A percentile compares a stretch with the other conserved stretches of the same genome.
Conservation (phyloP, 768 basidiomycete species). For the Neoboletus brunneissimus region DNA sequence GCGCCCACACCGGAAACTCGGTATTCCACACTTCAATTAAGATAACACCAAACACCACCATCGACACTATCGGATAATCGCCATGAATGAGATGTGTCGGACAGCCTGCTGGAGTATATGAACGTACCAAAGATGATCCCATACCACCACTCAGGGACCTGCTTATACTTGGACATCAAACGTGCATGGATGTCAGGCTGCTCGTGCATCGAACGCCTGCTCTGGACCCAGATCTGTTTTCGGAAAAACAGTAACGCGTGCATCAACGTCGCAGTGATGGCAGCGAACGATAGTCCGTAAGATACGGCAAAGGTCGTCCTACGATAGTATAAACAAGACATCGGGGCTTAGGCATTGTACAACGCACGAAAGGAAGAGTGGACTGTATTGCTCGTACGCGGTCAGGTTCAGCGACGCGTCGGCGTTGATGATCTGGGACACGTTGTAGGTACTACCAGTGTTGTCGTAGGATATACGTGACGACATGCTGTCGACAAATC, state of each 20-base stretch:
- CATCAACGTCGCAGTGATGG: slow-evolving; percentile 69
- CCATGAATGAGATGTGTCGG: background rate
- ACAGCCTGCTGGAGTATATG: background rate
- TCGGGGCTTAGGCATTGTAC: background rate
- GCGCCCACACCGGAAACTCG: slow-evolving; percentile 41
- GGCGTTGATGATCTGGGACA: slow-evolving; percentile 50
- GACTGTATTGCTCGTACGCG: slow-evolving; percentile 56
- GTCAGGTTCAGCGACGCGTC: slow-evolving; percentile 55
- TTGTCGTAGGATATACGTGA: slow-evolving; percentile 67
- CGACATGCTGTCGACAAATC: slow-evolving; percentile 44
- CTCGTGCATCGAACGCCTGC: slow-evolving; percentile 67
- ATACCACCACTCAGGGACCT: slow-evolving; percentile 67
- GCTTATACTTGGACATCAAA: slow-evolving; percentile 53
- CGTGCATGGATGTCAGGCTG: slow-evolving; percentile 73
- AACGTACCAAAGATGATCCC: slow-evolving; percentile 26
- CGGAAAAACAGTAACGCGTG: slow-evolving; percentile 77
- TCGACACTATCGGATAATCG: slow-evolving; percentile 32
- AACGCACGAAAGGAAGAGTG: slow-evolving; percentile 53
- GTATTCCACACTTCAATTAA: slow-evolving; percentile 63
- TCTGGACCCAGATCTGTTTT: slow-evolving; percentile 73
- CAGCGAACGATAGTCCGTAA: slow-evolving; percentile 82
- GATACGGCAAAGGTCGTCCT: slow-evolving; percentile 68
- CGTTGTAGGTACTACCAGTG: slow-evolving; percentile 55
- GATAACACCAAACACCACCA: slow-evolving; percentile 57
- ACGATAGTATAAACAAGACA: background rate